Percentiles rank a stretch among this genome's conserved stretches.
Evolutionary conservation across 495 filamentous ascomycete species (phyloP).

Genomic region (Hyaloscypha bicolor): DNA sequence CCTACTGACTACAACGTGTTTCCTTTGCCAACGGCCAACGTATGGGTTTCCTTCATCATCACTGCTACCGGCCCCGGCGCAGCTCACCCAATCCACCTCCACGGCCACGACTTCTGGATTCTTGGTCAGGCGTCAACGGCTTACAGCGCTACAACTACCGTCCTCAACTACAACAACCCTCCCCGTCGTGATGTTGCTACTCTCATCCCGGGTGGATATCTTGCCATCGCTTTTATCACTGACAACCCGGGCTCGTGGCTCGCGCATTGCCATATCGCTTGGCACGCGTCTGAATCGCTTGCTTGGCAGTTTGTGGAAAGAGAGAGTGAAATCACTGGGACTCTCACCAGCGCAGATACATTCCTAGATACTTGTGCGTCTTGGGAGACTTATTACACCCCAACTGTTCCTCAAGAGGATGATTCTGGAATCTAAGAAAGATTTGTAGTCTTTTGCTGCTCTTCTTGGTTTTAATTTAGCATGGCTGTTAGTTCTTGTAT

Average conservation of each 20-base stretch:
- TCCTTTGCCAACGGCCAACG: conserved; percentile 37
- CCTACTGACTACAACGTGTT: conserved; percentile 43
- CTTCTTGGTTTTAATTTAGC: no score
- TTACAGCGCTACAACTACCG: conserved; percentile 27
- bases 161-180: conserved; percentile 47
- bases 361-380: conserved; percentile 36
- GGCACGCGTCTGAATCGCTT: conserved; percentile 61
- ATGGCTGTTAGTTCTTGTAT: no score
- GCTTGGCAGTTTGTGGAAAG: conserved; percentile 57
- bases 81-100: conserved; percentile 64
- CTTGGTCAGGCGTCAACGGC: conserved; percentile 40
- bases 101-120: conserved; percentile 62
- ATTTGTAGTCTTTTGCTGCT: neutral
- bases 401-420: conserved; percentile 29
- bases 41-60: conserved; percentile 50
- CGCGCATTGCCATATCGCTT: conserved; percentile 55
- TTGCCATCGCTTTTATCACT: conserved; percentile 51
- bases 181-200: conserved; percentile 58
- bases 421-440: conserved; percentile 35
- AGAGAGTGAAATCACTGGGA: conserved; percentile 40
- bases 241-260: conserved; percentile 50
- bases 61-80: conserved; percentile 22
- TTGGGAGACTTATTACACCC: conserved; percentile 34
- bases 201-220: conserved; percentile 46
- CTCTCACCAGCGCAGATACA: conserved; percentile 33